Evolutionary conservation across 768 basidiomycete species (phyloP), one percentile per base, ranked within the genome.

Genomic region (Lactarius tabidus): DNA sequence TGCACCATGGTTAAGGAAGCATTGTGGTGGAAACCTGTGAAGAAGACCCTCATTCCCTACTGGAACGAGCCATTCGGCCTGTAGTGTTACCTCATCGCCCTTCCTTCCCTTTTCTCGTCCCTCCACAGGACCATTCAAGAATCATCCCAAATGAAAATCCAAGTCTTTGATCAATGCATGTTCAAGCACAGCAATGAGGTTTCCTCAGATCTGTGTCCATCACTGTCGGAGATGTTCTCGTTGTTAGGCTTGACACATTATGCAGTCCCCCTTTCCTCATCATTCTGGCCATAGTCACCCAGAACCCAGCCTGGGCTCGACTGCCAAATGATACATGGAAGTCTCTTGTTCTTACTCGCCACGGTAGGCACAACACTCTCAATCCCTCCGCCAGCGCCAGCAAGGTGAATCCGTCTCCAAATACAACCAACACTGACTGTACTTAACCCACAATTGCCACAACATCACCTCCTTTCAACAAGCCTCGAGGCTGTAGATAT

Each of bases 1-100:
- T n/a, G n/a, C n/a, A n/a, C n/a, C n/a, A n/a, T n/a, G n/a, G n/a
- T n/a, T n/a, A n/a, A n/a, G n/a, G n/a, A n/a, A n/a, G n/a, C n/a
- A n/a, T n/a, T n/a, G n/a, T n/a, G n/a, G n/a, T n/a, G n/a, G n/a
- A n/a, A n/a, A n/a, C n/a, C n/a, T n/a, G 79, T 87, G 74, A 89
- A 84, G 75, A 85, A 82, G 70, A 82, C 84, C 1, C 77, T 90
- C 67, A 87, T 79, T 68, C 88, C 91, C 12, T 79, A 84, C n/a
- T 93, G 91, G 91, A 90, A 87, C 70, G 90, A 93, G 74, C 82
- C 85, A 62, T 94, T 94, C 72, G 90, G 93, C 73, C 82, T 95
- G 92, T 93, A 77, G 17, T 33, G 54, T 69, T 23, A 14, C 56
- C 58, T 48, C 59, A 23, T 59, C n/a, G n/a, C 54, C 43, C 55